Conservation (phyloP, 1,284 basidiomycete species). For the Pulveroboletus ridleyi region DNA sequence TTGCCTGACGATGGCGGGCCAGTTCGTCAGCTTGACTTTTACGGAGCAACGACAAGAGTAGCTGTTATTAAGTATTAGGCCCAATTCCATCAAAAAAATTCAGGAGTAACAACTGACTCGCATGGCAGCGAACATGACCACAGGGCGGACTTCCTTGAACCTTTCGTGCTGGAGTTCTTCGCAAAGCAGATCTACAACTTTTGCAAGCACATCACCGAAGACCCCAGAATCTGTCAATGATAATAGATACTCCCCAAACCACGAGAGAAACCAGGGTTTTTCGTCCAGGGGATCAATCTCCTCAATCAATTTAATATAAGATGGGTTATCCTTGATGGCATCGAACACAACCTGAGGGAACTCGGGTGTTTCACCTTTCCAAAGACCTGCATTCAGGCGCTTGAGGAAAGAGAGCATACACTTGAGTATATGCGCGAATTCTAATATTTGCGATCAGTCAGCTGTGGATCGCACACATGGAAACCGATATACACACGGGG, state of each 20-base stretch:
- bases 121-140: conserved; percentile 63
- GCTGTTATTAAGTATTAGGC: conserved; percentile 30
- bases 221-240: conserved; percentile 55
- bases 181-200: conserved; percentile 73
- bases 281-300: conserved; percentile 42
- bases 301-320: conserved; percentile 59
- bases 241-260: conserved; percentile 64
- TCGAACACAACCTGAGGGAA: conserved; percentile 82
- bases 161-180: conserved; percentile 82
- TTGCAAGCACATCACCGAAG: conserved; percentile 74
- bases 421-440: conserved; percentile 68
- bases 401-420: conserved; percentile 62
- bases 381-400: conserved; percentile 59
- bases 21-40: conserved; percentile 41
- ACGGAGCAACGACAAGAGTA: conserved; percentile 37
- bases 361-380: conserved; percentile 70
- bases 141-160: conserved; percentile 62
- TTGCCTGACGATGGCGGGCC: conserved; percentile 35
- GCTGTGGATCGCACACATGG: background rate
- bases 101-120: conserved; percentile 54
- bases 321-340: conserved; percentile 80
- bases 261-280: conserved; percentile 54
- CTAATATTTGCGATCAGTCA: conserved; percentile 44
- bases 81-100: conserved; percentile 9
- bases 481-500: conserved; percentile 55